Evolutionary conservation across 805 yeast species (phyloP).

Genomic region (Torulaspora delbrueckii): DNA sequence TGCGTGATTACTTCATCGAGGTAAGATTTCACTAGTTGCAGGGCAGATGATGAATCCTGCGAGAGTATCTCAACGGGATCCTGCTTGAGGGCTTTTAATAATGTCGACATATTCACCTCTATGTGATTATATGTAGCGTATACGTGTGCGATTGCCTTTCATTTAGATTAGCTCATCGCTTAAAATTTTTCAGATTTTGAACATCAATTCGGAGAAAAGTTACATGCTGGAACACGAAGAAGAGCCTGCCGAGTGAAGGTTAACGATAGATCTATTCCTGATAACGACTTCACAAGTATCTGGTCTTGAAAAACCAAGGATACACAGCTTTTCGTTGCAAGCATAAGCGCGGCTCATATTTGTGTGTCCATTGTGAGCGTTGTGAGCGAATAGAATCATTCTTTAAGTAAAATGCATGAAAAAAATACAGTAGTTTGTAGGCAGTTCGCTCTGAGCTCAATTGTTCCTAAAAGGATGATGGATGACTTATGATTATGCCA

Average conservation of each 20-base stretch:
- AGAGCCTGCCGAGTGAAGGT: neutral
- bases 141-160: neutral
- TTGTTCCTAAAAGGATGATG: too few relatives aligned
- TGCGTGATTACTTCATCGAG: conserved; percentile 27
- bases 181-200: neutral
- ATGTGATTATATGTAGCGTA: too few relatives aligned
- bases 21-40: conserved; percentile 25
- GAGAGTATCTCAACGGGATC: conserved; percentile 24
- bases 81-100: conserved; percentile 18
- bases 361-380: too few relatives aligned
- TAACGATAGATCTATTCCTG: too few relatives aligned
- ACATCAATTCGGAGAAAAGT: neutral
- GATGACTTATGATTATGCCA: neutral
- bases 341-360: too few relatives aligned
- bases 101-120: conserved; percentile 14
- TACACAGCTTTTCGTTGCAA: too few relatives aligned
- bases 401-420: too few relatives aligned
- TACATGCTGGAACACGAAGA: neutral
- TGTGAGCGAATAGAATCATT: too few relatives aligned
- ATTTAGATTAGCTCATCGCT: conserved; percentile 19
- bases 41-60: conserved; percentile 19
- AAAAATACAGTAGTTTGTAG: too few relatives aligned
- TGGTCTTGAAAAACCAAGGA: too few relatives aligned
- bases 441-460: too few relatives aligned
- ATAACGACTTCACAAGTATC: too few relatives aligned